Base-by-base conservation (phyloP, 2,329 filamentous ascomycete species). In the Colletotrichum kahawae region DNA sequence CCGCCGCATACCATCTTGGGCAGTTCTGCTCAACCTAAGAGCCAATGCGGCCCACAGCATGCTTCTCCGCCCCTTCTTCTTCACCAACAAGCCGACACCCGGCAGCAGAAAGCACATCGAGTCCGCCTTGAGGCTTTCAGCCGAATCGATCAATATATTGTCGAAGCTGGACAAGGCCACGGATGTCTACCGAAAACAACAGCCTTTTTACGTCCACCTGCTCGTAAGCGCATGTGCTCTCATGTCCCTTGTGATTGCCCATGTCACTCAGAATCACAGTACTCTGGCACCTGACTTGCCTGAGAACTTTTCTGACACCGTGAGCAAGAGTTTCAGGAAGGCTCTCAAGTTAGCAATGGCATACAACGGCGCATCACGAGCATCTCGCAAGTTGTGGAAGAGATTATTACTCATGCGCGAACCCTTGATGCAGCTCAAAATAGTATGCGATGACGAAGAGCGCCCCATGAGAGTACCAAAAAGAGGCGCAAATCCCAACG, bases 1-100 rank as follows among this genome's bases (percentile, higher is more conserved):
- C 31, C 24, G 34, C 29, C 71, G 66, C 18, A 43, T 65, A 18
- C 73, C 73, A 7, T 59, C 73, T n/a, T 76, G 73, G 73, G 70
- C 70, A 24, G 67, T 71, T 16, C 56, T 76, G 12, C 63, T 76
- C 4, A 54, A 69, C 36, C 73, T 76, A 4, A 69, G 73, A 14
- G 73, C 68, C 14, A 76, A 72, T 33, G 69, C 73, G 6, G 64
- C 70, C 6, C 73, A 64, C 27, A 60, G 43, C 16, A 59, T 76
- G 54, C 62, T 76, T 33, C 73, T 76, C 9, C 62, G 69, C 33
- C 73, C 73, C 8, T 76, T 64, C 34, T 76, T 76, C 59, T 71
- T 76, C 56, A 64, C 73, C n/a, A 62, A 34, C 27, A 27, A 33
- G 27, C 24, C 63, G 4, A 48, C 63, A 8, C 18, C 63, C 9